These are phyloP conservation scores for Pochonia chlamydosporia DNA, from an alignment of 2,329 filamentous ascomycete species.

Conservation along the genomic window DNA sequence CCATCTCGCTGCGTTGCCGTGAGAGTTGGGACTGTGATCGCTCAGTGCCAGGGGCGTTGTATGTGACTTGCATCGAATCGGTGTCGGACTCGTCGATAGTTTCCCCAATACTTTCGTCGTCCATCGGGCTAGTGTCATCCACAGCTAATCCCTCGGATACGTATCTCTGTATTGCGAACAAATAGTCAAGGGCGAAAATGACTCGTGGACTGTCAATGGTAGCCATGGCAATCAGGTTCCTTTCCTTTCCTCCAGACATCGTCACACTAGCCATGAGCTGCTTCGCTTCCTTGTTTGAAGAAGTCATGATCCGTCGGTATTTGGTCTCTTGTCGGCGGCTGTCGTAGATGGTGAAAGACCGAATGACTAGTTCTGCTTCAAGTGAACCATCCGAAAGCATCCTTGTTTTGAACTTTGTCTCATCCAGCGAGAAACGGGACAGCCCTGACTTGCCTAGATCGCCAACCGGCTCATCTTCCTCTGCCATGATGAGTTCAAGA, in stretches of 20 bases:
- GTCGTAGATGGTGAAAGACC: slow-evolving; percentile 91
- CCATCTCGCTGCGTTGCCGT: slow-evolving; percentile 14
- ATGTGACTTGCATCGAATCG: slow-evolving; percentile 48
- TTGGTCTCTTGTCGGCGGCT: slow-evolving; percentile 84
- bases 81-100: slow-evolving; percentile 53
- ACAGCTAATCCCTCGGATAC: slow-evolving; percentile 61
- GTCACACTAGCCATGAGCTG: slow-evolving; percentile 98
- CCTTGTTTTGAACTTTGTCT: slow-evolving; percentile 83
- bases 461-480: slow-evolving; percentile 70
- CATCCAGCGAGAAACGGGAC: slow-evolving; percentile 89
- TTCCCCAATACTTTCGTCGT: slow-evolving; percentile 49
- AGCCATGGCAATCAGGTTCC: slow-evolving; percentile 80
- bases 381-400: slow-evolving; percentile 90
- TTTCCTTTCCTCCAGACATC: slow-evolving; percentile 78
- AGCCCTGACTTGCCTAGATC: slow-evolving; percentile 74
- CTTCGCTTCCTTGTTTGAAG: slow-evolving; percentile 89
- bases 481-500: slow-evolving; percentile 76
- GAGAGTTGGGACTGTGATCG: slow-evolving; percentile 21
- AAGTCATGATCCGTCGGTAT: slow-evolving; percentile 96
- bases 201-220: slow-evolving; percentile 92
- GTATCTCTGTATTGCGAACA: slow-evolving; percentile 85
- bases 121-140: slow-evolving; percentile 50
- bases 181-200: slow-evolving; percentile 92
- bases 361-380: slow-evolving; percentile 87
- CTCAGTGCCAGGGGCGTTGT: slow-evolving; percentile 27